Evolutionary conservation across 306 rosid genomes (phyloP).

Genomic region (Echinosophora koreensis): DNA sequence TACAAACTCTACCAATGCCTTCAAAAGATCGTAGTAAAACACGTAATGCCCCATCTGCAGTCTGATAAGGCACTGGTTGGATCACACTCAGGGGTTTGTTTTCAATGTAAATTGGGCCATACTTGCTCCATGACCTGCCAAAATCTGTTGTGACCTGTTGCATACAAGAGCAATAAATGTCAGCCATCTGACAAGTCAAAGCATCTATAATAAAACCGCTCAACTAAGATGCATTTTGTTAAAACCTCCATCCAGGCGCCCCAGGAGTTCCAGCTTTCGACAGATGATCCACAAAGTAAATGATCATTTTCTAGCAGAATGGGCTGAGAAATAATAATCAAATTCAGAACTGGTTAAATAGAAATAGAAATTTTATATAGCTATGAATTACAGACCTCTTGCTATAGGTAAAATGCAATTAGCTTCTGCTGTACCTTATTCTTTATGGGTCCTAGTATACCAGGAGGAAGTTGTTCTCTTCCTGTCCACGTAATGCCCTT

Average conservation of each 20-base stretch:
- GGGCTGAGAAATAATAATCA: conserved; percentile 64
- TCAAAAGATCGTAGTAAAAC: conserved; percentile 81
- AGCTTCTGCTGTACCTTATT: conserved; percentile 71
- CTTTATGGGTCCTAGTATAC: conserved; percentile 96
- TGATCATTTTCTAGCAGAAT: conserved; percentile 81
- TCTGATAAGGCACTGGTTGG: conserved; percentile 93
- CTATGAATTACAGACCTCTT: conserved; percentile 25
- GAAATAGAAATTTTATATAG: background rate
- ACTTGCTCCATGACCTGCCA: conserved; percentile 83
- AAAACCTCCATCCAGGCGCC: conserved; percentile 95
- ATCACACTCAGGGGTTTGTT: conserved; percentile 79
- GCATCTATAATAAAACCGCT: conserved; percentile 31
- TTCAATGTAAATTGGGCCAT: conserved; percentile 83
- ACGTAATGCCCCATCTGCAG: conserved; percentile 73
- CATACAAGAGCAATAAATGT: conserved; percentile 38
- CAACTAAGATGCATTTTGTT: conserved; percentile 34
- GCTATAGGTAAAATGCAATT: conserved; percentile 10
- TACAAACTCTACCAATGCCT: conserved; percentile 68
- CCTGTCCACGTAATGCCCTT: conserved; percentile 79
- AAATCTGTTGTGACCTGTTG: conserved; percentile 72
- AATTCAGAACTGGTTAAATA: conserved; percentile 27
- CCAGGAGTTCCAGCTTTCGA: conserved; percentile 99
- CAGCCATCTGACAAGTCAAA: conserved; percentile 39
- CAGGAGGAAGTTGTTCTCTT: conserved; percentile 98
- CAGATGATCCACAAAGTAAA: conserved; percentile 94